A percentile compares a stretch with the other conserved stretches of the same genome.
These are phyloP conservation scores for Phytopythium sindhum DNA, from an alignment of 352 stramenopile species.

Conservation along the genomic window DNA sequence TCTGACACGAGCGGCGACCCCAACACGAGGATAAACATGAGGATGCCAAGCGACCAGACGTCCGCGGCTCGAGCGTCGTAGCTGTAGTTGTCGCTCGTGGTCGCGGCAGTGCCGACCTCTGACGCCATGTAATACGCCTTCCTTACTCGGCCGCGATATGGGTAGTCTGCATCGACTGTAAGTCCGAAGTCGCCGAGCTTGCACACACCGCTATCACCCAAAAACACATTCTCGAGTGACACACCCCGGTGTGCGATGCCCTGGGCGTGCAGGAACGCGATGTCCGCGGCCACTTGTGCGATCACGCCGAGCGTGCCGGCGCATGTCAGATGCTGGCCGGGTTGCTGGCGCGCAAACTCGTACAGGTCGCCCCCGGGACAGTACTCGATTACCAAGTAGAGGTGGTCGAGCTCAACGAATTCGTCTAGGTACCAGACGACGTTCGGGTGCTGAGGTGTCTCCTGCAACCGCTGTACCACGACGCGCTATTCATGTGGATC, in stretches of 20 bases:
- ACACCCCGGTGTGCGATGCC: constrained; percentile 41
- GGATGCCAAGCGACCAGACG: constrained; percentile 44
- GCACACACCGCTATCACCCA: constrained; percentile 19
- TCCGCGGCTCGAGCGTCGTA: constrained; percentile 23
- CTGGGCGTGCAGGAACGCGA: constrained; percentile 22
- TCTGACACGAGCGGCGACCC: constrained; percentile 30
- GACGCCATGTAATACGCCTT: constrained; percentile 26
- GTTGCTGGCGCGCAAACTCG: constrained; percentile 11
- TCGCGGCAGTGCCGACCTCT: constrained; percentile 18
- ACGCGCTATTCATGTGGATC: constrained; percentile 35
- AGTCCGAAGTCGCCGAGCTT: constrained; percentile 55
- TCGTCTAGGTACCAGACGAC: constrained; percentile 34
- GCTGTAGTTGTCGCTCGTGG: neutral
- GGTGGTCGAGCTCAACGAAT: constrained; percentile 34
- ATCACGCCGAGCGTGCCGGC: constrained; percentile 22
- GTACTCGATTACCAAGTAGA: constrained; percentile 40
- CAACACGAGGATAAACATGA: constrained; percentile 48
- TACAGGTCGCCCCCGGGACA: constrained; percentile 30
- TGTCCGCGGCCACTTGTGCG: constrained; percentile 14
- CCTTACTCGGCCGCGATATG: neutral
- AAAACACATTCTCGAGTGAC: constrained; percentile 48
- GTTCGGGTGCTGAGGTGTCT: constrained; percentile 29
- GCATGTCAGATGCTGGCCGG: constrained; percentile 10
- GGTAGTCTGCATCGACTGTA: constrained; percentile 12
- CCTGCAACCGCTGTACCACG: constrained; percentile 21